These are phyloP conservation scores for Paraphaeosphaeria sporulosa DNA, from an alignment of 2,329 filamentous ascomycete genomes.

Conservation along the genomic window DNA sequence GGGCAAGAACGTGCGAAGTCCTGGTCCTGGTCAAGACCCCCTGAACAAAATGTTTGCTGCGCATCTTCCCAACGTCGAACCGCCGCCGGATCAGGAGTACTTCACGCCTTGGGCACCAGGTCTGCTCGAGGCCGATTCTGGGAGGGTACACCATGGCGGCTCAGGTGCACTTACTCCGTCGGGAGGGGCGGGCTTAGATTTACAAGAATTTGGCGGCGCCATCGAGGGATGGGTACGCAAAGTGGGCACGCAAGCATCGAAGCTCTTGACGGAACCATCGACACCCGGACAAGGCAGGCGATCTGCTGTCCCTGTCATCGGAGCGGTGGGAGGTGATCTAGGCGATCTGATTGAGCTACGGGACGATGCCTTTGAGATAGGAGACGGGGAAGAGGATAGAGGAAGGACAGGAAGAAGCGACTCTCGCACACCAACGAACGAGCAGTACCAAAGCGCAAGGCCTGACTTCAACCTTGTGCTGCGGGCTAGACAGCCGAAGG, in stretches of 20 bases:
- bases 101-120: constrained; percentile 51
- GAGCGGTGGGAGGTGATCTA: constrained; percentile 56
- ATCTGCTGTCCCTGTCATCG: constrained; percentile 43
- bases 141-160: constrained; percentile 37
- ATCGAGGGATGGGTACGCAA: constrained; percentile 92
- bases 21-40: constrained; percentile 83
- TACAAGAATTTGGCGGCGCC: constrained; percentile 86
- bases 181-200: constrained; percentile 49
- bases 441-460: constrained; percentile 43
- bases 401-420: constrained; percentile 32
- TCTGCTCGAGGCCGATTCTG: constrained; percentile 41
- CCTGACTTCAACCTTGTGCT: constrained; percentile 40
- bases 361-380: constrained; percentile 61
- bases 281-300: constrained; percentile 40
- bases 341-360: constrained; percentile 76
- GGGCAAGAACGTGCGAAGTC: constrained; percentile 71
- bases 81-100: constrained; percentile 64
- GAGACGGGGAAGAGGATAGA: constrained; percentile 40
- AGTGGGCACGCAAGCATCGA: constrained; percentile 70
- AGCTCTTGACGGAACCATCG: constrained; percentile 42
- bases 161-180: constrained; percentile 40
- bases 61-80: constrained; percentile 79
- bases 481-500: constrained; percentile 36
- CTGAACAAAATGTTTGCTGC: constrained; percentile 85
- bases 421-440: constrained; percentile 23